Evolutionary conservation across 2,329 filamentous ascomycete species (phyloP), one percentile per base, ranked within the genome.

Genomic region (Ustulina deusta): DNA sequence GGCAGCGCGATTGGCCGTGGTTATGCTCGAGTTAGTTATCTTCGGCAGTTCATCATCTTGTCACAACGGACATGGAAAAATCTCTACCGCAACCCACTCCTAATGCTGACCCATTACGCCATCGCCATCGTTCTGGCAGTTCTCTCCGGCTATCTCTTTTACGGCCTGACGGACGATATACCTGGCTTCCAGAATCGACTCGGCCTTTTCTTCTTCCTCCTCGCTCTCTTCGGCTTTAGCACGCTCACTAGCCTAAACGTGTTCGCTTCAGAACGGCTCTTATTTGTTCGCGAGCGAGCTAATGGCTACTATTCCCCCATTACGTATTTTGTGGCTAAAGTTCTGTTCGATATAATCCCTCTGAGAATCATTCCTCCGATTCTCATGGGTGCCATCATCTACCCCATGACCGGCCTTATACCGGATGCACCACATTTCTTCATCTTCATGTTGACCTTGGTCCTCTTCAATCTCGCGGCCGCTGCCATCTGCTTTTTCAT

Each of bases 71-170:
- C 96, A 0, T 99, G 95, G 95, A 94, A 92, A 77, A 99, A 99
- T 77, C 86, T 99, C 6, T 98, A 99, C 83, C 90, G 96, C 65
- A 97, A 99, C 79, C 96, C 96, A 1, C 94, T 98, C 88, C 84
- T 99, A 67, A 99, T 99, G 96, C 87, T 99, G 65, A 97, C 94
- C 0, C 96, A 99, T 81, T 99, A 98, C 78, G 96, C 96, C 42
- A 98, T 97, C 73, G 94, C 96, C 7, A 98, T 99, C 68, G 83
- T 98, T 0, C 87, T 99, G 6, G 96, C 94, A 1, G 95, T 98
- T 5, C 91, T 99, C 65, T 94, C 95, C 1, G 96, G 96, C 3
- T 98, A 93, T 80, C 86, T 99, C 13, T 99, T 98, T 83, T 99
- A 98, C 75, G 96, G 95, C 2, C 85, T 99, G 55, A 97, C 94